These are phyloP conservation scores for Sanghuangporus baumii DNA, from an alignment of 1,284 basidiomycete genomes.

Conservation along the genomic window DNA sequence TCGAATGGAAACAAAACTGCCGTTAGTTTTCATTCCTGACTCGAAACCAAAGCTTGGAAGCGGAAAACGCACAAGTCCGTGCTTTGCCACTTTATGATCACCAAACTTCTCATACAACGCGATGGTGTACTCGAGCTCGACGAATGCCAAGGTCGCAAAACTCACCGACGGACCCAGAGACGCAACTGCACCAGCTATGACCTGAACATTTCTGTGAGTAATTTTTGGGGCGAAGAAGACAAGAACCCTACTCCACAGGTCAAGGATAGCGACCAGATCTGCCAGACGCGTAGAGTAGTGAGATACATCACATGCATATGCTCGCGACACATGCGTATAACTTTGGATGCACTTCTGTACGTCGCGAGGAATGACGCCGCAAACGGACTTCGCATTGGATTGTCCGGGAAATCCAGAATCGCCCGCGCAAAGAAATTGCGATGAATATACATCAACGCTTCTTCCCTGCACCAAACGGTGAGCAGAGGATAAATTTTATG, in stretches of 20 bases:
- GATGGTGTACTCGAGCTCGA: conserved; percentile 16
- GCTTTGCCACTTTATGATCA: conserved; percentile 2
- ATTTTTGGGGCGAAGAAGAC: not conserved
- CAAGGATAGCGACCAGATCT: conserved; percentile 3
- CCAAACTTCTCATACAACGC: not conserved
- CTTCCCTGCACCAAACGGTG: conserved; percentile 7
- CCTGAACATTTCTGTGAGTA: not conserved
- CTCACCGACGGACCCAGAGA: conserved; percentile 14
- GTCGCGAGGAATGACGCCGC: conserved; percentile 20
- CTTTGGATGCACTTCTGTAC: conserved; percentile 11
- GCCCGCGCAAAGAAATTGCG: conserved; percentile 21
- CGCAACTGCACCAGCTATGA: conserved; percentile 20
- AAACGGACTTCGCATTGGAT: conserved; percentile 20
- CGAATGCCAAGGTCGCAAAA: conserved; percentile 17
- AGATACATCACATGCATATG: not conserved
- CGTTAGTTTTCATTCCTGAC: no score
- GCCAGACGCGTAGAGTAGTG: conserved; percentile 7
- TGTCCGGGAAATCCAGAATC: conserved; percentile 16
- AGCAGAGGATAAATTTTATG: conserved; percentile 1
- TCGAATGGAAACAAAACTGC: no score
- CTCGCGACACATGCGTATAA: conserved; percentile 4
- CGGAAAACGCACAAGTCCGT: conserved; percentile 5
- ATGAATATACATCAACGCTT: conserved; percentile 17
- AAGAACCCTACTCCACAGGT: not conserved
- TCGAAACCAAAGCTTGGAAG: not conserved